A percentile compares a stretch with the other conserved stretches of the same genome.
Conservation (phyloP, 495 filamentous ascomycete species). For the Penicillium cataractarum region DNA sequence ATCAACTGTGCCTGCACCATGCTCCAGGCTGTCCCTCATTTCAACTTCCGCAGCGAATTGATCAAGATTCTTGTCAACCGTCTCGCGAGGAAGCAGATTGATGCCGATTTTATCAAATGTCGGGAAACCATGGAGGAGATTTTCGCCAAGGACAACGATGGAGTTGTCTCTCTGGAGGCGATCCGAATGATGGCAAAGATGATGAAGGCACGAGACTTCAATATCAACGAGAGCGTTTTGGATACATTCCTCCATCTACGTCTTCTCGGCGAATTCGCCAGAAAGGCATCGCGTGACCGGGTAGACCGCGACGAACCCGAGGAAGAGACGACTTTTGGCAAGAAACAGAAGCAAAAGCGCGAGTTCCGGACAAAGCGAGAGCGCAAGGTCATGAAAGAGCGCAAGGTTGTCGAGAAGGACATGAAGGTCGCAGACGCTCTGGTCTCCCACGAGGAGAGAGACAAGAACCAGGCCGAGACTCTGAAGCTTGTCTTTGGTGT, state of each 20-base stretch:
- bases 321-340: slow-evolving; percentile 46
- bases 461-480: slow-evolving; percentile 90
- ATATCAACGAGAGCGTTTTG: slow-evolving; percentile 79
- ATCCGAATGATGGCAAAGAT: slow-evolving; percentile 86
- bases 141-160: slow-evolving; percentile 87
- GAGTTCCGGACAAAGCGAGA: slow-evolving; percentile 76
- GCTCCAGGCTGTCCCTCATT: slow-evolving; percentile 82
- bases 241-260: slow-evolving; percentile 92
- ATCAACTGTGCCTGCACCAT: slow-evolving; percentile 83
- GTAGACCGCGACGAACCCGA: slow-evolving; percentile 61
- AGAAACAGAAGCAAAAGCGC: slow-evolving; percentile 73
- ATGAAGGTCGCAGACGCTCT: slow-evolving; percentile 90
- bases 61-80: slow-evolving; percentile 85
- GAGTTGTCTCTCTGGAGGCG: slow-evolving; percentile 81
- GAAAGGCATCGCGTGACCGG: slow-evolving; percentile 75
- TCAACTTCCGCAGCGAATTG: slow-evolving; percentile 90
- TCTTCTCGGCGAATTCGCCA: slow-evolving; percentile 81
- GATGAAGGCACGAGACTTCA: slow-evolving; percentile 85
- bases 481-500: slow-evolving; percentile 92
- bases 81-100: slow-evolving; percentile 66
- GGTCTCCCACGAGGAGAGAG: slow-evolving; percentile 88
- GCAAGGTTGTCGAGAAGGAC: slow-evolving; percentile 86
- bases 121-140: slow-evolving; percentile 76
- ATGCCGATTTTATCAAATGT: slow-evolving; percentile 77
- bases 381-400: slow-evolving; percentile 76